Percentiles rank a stretch among this genome's conserved stretches.
phyloP scores from a whole-genome alignment of 2,329 filamentous ascomycete species.

The Malbranchea zuffiana region DNA sequence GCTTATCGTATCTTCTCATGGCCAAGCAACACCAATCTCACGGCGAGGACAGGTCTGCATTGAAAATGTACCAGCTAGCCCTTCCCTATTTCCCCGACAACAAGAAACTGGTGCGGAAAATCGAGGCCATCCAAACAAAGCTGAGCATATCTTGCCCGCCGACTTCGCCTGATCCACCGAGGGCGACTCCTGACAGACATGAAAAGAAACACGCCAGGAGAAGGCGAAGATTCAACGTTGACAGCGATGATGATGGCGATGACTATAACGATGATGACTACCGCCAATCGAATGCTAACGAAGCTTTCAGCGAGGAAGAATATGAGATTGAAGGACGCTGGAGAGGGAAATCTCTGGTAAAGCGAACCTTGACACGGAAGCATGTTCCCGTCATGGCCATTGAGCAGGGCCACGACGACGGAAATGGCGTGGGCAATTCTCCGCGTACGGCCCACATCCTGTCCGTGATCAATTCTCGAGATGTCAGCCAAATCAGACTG shows the following conservation, averaged over 20 bases:
- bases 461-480: conserved; percentile 37
- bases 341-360: not conserved
- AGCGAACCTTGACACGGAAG: conserved; percentile 2
- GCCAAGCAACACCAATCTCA: conserved; percentile 80
- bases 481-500: conserved; percentile 36
- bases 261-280: conserved; percentile 27
- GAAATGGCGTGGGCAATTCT: conserved; percentile 21
- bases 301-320: conserved; percentile 26
- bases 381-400: conserved; percentile 8
- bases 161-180: not conserved
- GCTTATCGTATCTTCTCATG: conserved; percentile 75
- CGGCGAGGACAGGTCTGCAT: conserved; percentile 64
- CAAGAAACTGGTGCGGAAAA: conserved; percentile 55
- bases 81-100: conserved; percentile 78
- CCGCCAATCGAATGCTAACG: conserved; percentile 17
- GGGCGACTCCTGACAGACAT: not conserved
- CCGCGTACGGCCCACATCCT: conserved; percentile 36
- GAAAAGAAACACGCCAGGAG: conserved; percentile 4
- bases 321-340: not conserved
- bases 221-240: conserved; percentile 16
- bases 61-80: conserved; percentile 79
- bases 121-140: conserved; percentile 43
- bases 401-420: not conserved
- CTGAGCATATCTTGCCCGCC: conserved; percentile 20
- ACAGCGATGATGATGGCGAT: conserved; percentile 20